Evolutionary conservation across 75 land plant genomes (phyloP).

Genomic region (Cupressus sempervirens): DNA sequence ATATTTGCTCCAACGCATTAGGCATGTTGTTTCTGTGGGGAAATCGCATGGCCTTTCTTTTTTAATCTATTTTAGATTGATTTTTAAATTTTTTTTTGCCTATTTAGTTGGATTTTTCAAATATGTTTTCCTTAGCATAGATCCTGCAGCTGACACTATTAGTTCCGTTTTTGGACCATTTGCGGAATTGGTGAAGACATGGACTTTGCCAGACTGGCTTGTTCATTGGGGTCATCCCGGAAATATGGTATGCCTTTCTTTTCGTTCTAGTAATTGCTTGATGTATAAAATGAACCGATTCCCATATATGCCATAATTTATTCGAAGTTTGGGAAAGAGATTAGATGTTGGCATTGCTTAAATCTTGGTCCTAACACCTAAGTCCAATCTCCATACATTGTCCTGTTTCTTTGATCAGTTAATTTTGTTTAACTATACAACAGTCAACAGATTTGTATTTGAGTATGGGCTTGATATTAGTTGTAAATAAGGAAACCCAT

Average conservation of each 20-base stretch:
- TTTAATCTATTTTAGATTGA: neutral
- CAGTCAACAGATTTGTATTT: too few species aligned
- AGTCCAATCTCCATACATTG: neutral
- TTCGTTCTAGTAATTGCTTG: neutral
- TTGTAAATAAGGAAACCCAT: too few species aligned
- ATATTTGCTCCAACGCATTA: neutral
- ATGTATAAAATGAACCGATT: neutral
- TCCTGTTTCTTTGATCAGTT: neutral
- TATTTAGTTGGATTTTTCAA: neutral
- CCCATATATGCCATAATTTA: neutral
- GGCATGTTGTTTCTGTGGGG: neutral
- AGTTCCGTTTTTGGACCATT: conserved; percentile 60
- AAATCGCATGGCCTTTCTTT: neutral
- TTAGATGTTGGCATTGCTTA: neutral
- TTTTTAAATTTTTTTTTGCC: neutral
- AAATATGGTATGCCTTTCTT: conserved; percentile 57
- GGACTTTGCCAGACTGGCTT: conserved; percentile 79
- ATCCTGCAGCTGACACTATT: conserved; percentile 41
- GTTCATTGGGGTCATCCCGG: conserved; percentile 97
- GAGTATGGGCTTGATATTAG: too few species aligned
- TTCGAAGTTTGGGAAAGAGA: neutral
- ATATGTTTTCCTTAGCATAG: conserved; percentile 1
- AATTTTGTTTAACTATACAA: too few species aligned
- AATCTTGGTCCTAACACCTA: neutral
- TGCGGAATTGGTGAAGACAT: conserved; percentile 67